phyloP scores from a whole-genome alignment of 192 early-diverging fungal genomes.

The Gaertneriomyces sp. region DNA sequence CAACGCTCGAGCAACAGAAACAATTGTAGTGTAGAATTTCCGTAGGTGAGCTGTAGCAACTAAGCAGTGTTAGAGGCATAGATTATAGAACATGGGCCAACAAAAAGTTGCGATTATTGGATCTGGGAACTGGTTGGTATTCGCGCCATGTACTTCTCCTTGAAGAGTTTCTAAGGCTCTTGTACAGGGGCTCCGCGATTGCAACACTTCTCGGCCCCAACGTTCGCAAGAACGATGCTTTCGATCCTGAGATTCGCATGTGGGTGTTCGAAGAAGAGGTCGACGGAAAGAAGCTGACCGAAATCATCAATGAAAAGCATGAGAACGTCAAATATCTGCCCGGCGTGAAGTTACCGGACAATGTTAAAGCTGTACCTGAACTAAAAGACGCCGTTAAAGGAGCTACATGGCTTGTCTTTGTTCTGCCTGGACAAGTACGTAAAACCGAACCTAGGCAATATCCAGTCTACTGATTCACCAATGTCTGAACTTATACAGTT shows the following conservation, averaged over 20 bases:
- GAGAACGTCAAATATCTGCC: conserved; percentile 80
- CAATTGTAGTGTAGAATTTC: no score
- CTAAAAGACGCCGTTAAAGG: conserved; percentile 67
- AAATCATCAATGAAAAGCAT: conserved; percentile 89
- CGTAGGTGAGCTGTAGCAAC: no score
- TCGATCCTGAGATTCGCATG: conserved; percentile 77
- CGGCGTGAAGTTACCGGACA: conserved; percentile 73
- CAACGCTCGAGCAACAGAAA: no score
- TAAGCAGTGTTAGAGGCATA: no score
- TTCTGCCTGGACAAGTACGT: conserved; percentile 55
- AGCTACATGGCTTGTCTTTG: conserved; percentile 86
- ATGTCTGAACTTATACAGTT: conserved; percentile 63
- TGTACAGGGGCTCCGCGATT: conserved; percentile 80
- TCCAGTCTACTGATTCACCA: no score
- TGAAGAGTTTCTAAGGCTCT: no score
- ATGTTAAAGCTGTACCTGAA: conserved; percentile 80
- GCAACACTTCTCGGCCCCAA: conserved; percentile 86
- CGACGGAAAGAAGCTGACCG: conserved; percentile 76
- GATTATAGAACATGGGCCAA: no score
- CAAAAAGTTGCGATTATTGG: no score
- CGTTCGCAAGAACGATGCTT: conserved; percentile 58
- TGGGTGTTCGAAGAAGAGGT: conserved; percentile 96
- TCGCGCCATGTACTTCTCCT: no score
- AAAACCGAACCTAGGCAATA: no score
- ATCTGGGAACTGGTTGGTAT: no score